Conservation (phyloP, 345 rosid genomes). For the Arabis alpina region DNA sequence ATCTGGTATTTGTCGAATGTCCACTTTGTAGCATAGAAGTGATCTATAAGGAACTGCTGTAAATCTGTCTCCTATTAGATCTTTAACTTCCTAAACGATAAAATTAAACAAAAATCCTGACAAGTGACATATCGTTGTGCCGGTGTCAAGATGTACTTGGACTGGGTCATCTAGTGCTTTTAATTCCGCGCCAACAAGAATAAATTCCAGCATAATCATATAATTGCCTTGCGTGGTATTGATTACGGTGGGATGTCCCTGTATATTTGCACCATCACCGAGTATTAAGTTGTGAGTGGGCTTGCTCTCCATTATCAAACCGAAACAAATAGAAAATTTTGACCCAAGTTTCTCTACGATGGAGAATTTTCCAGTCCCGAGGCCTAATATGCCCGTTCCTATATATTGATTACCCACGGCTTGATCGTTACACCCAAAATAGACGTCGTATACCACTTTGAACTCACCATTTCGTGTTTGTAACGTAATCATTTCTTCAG, state of each 20-base stretch:
- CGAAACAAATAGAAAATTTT: background rate
- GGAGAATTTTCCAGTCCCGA: background rate
- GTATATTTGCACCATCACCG: background rate
- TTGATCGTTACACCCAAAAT: background rate
- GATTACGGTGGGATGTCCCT: background rate
- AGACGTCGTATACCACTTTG: background rate
- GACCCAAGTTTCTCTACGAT: background rate
- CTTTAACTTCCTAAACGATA: background rate
- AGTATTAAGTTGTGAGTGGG: conserved; percentile 7
- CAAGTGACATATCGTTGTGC: background rate
- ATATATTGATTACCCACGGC: background rate
- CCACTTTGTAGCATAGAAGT: background rate
- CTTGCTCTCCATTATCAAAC: background rate
- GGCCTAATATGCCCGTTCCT: conserved; percentile 8
- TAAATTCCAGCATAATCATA: background rate
- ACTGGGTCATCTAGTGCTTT: background rate
- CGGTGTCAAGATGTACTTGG: background rate
- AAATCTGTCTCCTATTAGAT: background rate
- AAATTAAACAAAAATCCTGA: background rate
- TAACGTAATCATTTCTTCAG: background rate
- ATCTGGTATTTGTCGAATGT: background rate
- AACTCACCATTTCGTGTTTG: background rate
- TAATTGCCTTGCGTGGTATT: background rate
- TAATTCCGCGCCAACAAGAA: background rate
- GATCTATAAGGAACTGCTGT: no score